These are phyloP conservation scores for Eucalyptus rudis DNA, from an alignment of 345 rosid genomes.

Conservation along the genomic window DNA sequence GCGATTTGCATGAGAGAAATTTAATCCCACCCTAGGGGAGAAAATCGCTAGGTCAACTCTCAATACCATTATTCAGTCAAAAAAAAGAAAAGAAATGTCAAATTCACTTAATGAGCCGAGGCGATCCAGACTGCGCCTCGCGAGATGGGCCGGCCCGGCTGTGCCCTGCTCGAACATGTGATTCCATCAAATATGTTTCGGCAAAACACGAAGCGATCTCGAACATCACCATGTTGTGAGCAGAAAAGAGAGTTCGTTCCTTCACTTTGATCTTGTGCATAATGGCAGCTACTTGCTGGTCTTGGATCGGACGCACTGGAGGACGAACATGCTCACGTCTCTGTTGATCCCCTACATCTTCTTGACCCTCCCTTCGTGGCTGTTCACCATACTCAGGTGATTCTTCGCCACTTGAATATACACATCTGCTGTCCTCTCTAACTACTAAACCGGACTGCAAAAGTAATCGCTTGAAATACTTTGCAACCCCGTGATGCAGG, in stretches of 20 bases:
- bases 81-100: background rate
- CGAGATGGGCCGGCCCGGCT: background rate
- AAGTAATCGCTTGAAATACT: background rate
- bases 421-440: background rate
- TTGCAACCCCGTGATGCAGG: conserved; percentile 13
- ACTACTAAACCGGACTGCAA: background rate
- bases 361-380: conserved; percentile 61
- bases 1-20: background rate
- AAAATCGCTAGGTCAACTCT: background rate
- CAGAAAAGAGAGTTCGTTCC: background rate
- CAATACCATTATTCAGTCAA: background rate
- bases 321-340: conserved; percentile 63
- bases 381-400: conserved; percentile 62
- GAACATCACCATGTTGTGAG: background rate
- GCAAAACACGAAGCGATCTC: background rate
- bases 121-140: background rate
- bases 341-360: conserved; percentile 80
- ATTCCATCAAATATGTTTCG: background rate
- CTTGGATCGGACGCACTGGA: conserved; percentile 91
- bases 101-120: background rate
- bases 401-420: background rate
- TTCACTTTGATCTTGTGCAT: background rate
- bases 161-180: background rate
- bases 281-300: conserved; percentile 71
- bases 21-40: background rate